A percentile compares a stretch with the other conserved stretches of the same genome.
Conservation (phyloP, 345 rosid species). For the Salix exigua region DNA sequence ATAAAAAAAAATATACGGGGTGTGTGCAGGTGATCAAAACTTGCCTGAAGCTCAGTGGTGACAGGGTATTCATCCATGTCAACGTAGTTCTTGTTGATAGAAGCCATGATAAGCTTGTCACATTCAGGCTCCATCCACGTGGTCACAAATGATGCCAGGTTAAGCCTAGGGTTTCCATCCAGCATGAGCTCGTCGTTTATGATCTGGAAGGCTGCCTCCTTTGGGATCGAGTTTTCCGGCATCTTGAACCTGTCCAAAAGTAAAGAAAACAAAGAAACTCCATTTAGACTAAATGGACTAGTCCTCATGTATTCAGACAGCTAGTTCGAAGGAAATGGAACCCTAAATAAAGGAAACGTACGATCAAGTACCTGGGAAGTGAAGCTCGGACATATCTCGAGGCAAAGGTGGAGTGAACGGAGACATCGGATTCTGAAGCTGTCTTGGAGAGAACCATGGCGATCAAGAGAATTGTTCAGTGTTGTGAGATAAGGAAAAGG, state of each 20-base stretch:
- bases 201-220: conserved; percentile 34
- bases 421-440: conserved; percentile 11
- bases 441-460: conserved; percentile 22
- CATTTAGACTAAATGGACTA: too few species aligned
- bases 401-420: conserved; percentile 28
- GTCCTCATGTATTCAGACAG: neutral
- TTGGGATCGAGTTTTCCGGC: conserved; percentile 27
- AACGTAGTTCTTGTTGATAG: conserved; percentile 30
- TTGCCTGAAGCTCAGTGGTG: conserved; percentile 33
- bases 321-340: neutral
- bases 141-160: conserved; percentile 31
- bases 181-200: conserved; percentile 35
- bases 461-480: neutral
- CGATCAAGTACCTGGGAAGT: conserved; percentile 17
- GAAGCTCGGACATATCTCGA: conserved; percentile 25
- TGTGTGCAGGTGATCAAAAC: neutral
- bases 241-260: conserved; percentile 12
- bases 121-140: conserved; percentile 39
- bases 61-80: conserved; percentile 38
- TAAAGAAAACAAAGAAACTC: too few species aligned
- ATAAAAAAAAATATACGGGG: too few species aligned
- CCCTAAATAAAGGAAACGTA: neutral
- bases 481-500: neutral
- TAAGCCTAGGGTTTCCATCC: conserved; percentile 34
- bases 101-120: conserved; percentile 30